Evolutionary conservation across 2,329 filamentous ascomycete genomes (phyloP).

Genomic region (Monosporascus cannonballus): DNA sequence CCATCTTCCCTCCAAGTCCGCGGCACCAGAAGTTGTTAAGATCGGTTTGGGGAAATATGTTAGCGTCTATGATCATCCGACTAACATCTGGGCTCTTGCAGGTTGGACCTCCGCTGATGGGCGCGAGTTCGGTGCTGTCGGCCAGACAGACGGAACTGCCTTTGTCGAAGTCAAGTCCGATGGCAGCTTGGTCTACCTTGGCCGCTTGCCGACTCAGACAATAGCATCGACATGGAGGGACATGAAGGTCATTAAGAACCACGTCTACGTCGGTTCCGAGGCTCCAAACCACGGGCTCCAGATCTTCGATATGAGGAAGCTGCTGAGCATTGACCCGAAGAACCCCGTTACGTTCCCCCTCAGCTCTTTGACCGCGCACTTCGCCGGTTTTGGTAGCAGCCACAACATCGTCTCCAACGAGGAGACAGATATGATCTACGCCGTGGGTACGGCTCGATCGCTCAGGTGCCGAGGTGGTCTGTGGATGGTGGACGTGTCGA

Average conservation of each 20-base stretch:
- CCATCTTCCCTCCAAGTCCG: no score
- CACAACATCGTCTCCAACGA: slow-evolving; percentile 43
- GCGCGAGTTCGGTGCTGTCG: slow-evolving; percentile 49
- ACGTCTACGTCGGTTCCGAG: slow-evolving; percentile 33
- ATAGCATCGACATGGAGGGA: slow-evolving; percentile 45
- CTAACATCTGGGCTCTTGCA: no score
- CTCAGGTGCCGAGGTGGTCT: slow-evolving; percentile 29
- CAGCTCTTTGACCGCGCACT: slow-evolving; percentile 32
- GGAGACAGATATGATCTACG: slow-evolving; percentile 40
- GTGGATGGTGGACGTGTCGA: slow-evolving; percentile 45
- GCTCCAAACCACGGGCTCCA: slow-evolving; percentile 50
- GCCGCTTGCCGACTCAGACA: slow-evolving; percentile 40
- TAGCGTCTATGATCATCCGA: no score
- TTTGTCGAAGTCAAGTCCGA: slow-evolving; percentile 45
- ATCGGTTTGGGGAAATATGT: no score
- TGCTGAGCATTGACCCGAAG: slow-evolving; percentile 39
- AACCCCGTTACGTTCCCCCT: slow-evolving; percentile 37
- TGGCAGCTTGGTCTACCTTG: slow-evolving; percentile 46
- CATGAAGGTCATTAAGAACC: slow-evolving; percentile 36
- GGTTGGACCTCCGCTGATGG: slow-evolving; percentile 44
- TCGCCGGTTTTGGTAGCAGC: slow-evolving; percentile 29
- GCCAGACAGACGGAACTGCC: slow-evolving; percentile 47
- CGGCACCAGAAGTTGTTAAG: no score
- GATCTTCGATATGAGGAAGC: slow-evolving; percentile 57
- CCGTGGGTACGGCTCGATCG: slow-evolving; percentile 30